These are phyloP conservation scores for Aeschynomene evenia DNA, from an alignment of 306 rosid species.

Conservation along the genomic window DNA sequence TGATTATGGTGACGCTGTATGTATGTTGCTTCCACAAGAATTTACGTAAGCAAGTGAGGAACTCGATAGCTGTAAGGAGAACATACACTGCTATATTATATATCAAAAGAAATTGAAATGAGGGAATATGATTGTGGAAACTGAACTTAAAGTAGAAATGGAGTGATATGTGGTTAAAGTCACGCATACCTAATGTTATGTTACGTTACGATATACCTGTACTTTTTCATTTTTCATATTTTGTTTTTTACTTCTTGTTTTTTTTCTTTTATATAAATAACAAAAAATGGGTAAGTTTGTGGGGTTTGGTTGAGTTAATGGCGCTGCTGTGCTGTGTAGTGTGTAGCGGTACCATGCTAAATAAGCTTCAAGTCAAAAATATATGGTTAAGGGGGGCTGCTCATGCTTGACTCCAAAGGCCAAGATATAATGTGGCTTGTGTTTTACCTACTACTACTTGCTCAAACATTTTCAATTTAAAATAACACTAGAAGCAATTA, in stretches of 20 bases:
- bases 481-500: too few species aligned
- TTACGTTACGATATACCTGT: neutral
- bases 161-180: constrained; percentile 15
- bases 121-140: constrained; percentile 28
- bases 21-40: constrained; percentile 56
- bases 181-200: neutral
- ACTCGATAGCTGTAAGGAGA: constrained; percentile 28
- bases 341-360: neutral
- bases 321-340: too few species aligned
- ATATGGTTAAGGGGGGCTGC: constrained; percentile 25
- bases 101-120: too few species aligned
- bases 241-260: too few species aligned
- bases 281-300: too few species aligned
- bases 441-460: constrained; percentile 30
- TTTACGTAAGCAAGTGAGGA: constrained; percentile 47
- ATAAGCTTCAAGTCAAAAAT: constrained; percentile 32
- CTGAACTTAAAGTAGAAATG: neutral
- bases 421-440: neutral
- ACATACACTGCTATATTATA: neutral
- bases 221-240: neutral
- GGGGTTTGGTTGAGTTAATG: constrained; percentile 21
- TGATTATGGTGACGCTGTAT: neutral
- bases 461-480: too few species aligned
- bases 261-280: neutral
- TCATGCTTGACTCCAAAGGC: constrained; percentile 48